Evolutionary conservation across 305 asterid genomes (phyloP).

Genomic region (Fraxinus dipetala): DNA sequence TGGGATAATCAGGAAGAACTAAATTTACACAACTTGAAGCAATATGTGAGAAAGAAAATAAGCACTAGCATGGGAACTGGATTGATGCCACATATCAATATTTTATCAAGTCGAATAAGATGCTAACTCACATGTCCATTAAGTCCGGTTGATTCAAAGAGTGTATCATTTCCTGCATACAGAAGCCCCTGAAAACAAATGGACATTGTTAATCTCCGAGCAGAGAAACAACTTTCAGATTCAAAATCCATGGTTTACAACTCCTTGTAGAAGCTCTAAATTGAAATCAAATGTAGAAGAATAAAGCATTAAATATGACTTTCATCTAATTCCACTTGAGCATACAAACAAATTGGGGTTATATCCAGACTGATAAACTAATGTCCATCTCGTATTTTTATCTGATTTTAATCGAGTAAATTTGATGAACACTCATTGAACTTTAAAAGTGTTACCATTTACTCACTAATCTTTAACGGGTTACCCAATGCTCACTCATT

Average conservation of each 20-base stretch:
- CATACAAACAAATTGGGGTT: not conserved
- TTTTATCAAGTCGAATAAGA: not conserved
- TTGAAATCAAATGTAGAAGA: not conserved
- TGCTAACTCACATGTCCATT: slow-evolving; percentile 53
- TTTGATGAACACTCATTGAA: too few relatives aligned
- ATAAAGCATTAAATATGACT: slow-evolving; percentile 14
- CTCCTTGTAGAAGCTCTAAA: not conserved
- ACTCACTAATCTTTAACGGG: not conserved
- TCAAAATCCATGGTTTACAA: not conserved
- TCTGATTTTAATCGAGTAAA: not conserved
- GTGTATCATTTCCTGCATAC: slow-evolving; percentile 59
- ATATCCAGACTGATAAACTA: not conserved
- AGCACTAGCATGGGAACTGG: not conserved
- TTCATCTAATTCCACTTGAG: not conserved
- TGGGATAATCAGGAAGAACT: not conserved
- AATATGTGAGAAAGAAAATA: not conserved
- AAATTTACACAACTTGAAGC: not conserved
- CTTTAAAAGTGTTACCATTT: too few relatives aligned
- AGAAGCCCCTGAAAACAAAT: slow-evolving; percentile 52
- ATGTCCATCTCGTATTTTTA: not conserved
- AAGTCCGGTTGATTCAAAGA: slow-evolving; percentile 69
- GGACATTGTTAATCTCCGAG: slow-evolving; percentile 10
- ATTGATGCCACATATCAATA: not conserved
- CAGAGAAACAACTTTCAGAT: slow-evolving; percentile 11
- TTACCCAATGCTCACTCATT: not conserved